A percentile compares a stretch with the other conserved stretches of the same genome.
phyloP scores from a whole-genome alignment of 1,139 yeast species.

The Candida smagusa region DNA sequence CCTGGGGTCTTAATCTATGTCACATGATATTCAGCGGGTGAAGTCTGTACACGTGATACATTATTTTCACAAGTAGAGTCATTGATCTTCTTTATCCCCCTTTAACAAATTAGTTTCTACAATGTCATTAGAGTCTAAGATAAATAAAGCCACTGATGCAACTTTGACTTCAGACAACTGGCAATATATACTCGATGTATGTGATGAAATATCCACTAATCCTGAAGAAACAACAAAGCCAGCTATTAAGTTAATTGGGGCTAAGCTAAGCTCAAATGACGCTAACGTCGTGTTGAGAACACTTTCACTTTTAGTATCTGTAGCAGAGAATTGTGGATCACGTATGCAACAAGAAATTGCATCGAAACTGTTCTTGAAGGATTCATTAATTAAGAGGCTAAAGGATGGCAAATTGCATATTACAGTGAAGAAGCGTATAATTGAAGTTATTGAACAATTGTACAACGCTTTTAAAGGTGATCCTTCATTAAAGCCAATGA shows the following conservation, averaged over 20 bases:
- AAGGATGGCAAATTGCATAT: constrained; percentile 59
- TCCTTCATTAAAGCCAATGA: constrained; percentile 71
- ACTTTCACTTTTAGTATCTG: constrained; percentile 65
- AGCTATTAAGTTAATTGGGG: constrained; percentile 49
- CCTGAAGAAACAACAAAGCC: constrained; percentile 61
- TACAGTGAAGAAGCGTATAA: constrained; percentile 62
- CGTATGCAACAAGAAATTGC: constrained; percentile 82
- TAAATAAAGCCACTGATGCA: constrained; percentile 76
- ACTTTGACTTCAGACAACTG: constrained; percentile 83
- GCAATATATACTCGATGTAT: constrained; percentile 77
- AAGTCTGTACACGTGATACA: too few species aligned
- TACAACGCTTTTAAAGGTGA: constrained; percentile 57
- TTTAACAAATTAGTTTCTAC: background rate
- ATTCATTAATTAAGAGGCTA: constrained; percentile 50
- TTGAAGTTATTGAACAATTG: constrained; percentile 68
- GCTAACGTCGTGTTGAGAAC: constrained; percentile 81
- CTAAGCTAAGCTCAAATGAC: constrained; percentile 57
- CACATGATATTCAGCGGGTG: background rate
- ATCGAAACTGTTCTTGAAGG: constrained; percentile 59
- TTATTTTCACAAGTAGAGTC: background rate
- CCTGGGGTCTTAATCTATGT: background rate
- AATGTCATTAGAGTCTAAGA: constrained; percentile 12
- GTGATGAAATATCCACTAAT: constrained; percentile 71
- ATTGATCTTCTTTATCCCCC: background rate
- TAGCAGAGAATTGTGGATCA: constrained; percentile 94